Evolutionary conservation across 2,329 filamentous ascomycete species (phyloP).

Genomic region (Fusarium sp.): DNA sequence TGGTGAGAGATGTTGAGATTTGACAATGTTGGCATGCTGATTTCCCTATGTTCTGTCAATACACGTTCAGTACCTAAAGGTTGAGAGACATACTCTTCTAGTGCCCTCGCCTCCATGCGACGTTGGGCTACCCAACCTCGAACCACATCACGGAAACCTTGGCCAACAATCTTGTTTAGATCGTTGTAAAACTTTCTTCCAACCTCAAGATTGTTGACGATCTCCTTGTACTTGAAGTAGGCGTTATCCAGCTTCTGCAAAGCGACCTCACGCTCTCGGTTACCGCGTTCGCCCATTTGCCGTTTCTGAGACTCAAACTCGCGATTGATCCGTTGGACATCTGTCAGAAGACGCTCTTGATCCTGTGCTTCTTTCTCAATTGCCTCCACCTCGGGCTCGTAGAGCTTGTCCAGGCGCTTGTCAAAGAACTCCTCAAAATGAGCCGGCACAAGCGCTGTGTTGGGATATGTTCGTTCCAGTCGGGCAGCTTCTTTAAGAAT

Average conservation of each 20-base stretch:
- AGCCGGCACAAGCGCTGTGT: conserved; percentile 84
- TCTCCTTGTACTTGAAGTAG: conserved; percentile 96
- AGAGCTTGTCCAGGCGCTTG: conserved; percentile 78
- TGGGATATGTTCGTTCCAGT: conserved; percentile 87
- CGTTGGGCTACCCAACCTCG: conserved; percentile 84
- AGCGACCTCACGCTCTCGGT: conserved; percentile 84
- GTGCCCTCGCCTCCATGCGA: conserved; percentile 80
- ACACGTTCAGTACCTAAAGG: not conserved
- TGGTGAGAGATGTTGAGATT: conserved; percentile 57
- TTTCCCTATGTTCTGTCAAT: conserved; percentile 56
- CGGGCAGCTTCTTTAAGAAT: conserved; percentile 86
- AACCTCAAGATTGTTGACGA: conserved; percentile 89
- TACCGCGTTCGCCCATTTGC: conserved; percentile 70
- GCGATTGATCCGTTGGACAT: conserved; percentile 80
- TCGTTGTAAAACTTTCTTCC: conserved; percentile 98
- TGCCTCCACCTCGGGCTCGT: conserved; percentile 81
- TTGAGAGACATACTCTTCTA: conserved; percentile 74
- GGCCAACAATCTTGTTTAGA: conserved; percentile 84
- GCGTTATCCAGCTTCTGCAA: conserved; percentile 90
- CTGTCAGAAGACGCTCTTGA: conserved; percentile 77
- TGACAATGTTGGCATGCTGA: conserved; percentile 65
- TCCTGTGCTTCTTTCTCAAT: conserved; percentile 79
- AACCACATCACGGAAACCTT: conserved; percentile 81
- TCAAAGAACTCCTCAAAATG: conserved; percentile 96
- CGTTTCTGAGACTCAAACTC: conserved; percentile 81